These are phyloP conservation scores for Rhizodiscina lignyota DNA, from an alignment of 495 filamentous ascomycete species.

Conservation along the genomic window DNA sequence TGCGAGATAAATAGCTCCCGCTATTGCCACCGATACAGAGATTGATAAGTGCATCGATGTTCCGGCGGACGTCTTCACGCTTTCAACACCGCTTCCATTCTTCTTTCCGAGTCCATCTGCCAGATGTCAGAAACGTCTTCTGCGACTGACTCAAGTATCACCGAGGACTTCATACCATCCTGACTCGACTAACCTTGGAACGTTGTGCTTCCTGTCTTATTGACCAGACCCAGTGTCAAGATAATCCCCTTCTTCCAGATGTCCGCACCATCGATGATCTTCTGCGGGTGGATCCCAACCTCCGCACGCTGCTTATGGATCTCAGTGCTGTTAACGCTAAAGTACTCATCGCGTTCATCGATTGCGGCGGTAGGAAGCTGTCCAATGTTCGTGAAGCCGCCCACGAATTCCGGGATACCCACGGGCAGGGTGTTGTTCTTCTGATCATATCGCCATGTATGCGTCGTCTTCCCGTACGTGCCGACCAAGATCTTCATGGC, in stretches of 20 bases:
- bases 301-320: background rate
- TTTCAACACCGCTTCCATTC: no score
- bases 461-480: constrained; percentile 23
- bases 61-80: no score
- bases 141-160: no score
- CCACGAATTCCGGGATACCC: constrained; percentile 25
- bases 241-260: background rate
- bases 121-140: no score
- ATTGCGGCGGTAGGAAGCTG: constrained; percentile 3
- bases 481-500: constrained; percentile 22
- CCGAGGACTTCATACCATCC: no score
- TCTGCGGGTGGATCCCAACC: background rate
- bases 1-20: no score
- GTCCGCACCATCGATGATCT: background rate
- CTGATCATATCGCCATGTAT: constrained; percentile 24
- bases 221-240: background rate
- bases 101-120: no score
- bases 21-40: no score
- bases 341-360: background rate
- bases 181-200: no score
- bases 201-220: background rate
- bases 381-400: constrained; percentile 20
- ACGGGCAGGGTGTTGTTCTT: constrained; percentile 15
- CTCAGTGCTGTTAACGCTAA: background rate
- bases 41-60: no score